Percentiles rank a stretch among this genome's conserved stretches.
Conservation (phyloP, 768 basidiomycete genomes). For the Auriculariales sp. region DNA sequence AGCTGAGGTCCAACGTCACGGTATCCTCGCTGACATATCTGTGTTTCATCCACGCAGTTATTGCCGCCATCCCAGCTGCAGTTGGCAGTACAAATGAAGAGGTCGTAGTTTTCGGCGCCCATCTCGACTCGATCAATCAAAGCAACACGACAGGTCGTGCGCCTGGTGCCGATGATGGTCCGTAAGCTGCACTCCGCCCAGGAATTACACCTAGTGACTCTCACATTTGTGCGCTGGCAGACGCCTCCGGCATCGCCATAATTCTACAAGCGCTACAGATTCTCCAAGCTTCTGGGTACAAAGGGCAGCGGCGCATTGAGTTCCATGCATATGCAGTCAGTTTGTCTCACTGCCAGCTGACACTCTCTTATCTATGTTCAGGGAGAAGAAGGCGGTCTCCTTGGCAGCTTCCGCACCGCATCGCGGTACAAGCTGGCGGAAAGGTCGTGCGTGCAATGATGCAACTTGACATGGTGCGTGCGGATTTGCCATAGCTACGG, state of each 20-base stretch:
- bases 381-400: neutral
- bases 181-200: too few species aligned
- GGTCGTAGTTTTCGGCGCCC: neutral
- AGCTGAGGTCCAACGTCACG: too few species aligned
- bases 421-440: neutral
- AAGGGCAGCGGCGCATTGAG: neutral
- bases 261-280: neutral
- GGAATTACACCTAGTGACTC: neutral
- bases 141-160: neutral
- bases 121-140: slow-evolving; percentile 4
- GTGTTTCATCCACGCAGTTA: neutral
- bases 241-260: neutral
- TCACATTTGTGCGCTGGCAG: neutral
- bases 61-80: neutral
- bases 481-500: neutral
- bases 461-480: neutral
- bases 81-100: neutral
- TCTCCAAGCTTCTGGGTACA: neutral
- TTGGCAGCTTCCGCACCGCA: neutral
- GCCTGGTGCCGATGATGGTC: slow-evolving; percentile 1
- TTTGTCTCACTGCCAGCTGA: neutral
- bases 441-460: neutral
- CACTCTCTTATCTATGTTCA: neutral
- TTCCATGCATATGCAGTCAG: neutral
- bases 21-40: neutral